Percentiles rank a stretch among this genome's conserved stretches.
Conservation (phyloP, 1,284 basidiomycete species). For the Sphaerobolus stellatus region DNA sequence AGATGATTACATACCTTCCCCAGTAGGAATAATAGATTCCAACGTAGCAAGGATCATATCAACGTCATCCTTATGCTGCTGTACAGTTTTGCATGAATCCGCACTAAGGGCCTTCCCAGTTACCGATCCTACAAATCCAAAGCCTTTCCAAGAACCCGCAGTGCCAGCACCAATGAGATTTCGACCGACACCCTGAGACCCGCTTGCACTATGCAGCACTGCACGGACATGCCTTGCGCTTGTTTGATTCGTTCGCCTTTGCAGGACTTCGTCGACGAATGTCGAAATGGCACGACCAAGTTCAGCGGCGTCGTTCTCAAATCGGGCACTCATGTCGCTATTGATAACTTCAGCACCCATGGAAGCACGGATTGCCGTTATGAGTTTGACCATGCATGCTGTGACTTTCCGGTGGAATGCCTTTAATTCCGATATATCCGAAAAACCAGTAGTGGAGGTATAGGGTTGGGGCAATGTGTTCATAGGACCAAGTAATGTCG, state of each 20-base stretch:
- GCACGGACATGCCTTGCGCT: constrained; percentile 53
- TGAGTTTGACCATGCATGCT: constrained; percentile 41
- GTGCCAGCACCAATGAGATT: constrained; percentile 73
- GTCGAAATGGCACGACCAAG: constrained; percentile 70
- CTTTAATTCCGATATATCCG: constrained; percentile 26
- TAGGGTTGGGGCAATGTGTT: constrained; percentile 9
- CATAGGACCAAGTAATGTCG: constrained; percentile 3
- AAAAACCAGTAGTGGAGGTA: background rate
- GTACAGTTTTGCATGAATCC: background rate
- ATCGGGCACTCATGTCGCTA: constrained; percentile 63
- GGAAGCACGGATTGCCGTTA: constrained; percentile 39
- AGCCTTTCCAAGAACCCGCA: constrained; percentile 73
- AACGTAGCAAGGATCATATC: constrained; percentile 5
- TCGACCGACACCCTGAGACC: constrained; percentile 46
- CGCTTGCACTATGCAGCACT: constrained; percentile 57
- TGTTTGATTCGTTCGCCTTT: constrained; percentile 37
- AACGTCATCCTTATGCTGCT: constrained; percentile 8
- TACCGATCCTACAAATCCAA: constrained; percentile 57
- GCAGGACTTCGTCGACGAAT: constrained; percentile 68
- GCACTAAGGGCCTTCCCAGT: constrained; percentile 1
- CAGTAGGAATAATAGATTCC: background rate
- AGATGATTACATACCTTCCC: constrained; percentile 4
- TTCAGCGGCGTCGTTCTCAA: constrained; percentile 76
- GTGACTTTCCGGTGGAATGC: constrained; percentile 40
- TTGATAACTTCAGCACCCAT: constrained; percentile 8